Evolutionary conservation across 805 yeast genomes (phyloP), one percentile per base, ranked within the genome.

Genomic region (Metschnikowia anglica): DNA sequence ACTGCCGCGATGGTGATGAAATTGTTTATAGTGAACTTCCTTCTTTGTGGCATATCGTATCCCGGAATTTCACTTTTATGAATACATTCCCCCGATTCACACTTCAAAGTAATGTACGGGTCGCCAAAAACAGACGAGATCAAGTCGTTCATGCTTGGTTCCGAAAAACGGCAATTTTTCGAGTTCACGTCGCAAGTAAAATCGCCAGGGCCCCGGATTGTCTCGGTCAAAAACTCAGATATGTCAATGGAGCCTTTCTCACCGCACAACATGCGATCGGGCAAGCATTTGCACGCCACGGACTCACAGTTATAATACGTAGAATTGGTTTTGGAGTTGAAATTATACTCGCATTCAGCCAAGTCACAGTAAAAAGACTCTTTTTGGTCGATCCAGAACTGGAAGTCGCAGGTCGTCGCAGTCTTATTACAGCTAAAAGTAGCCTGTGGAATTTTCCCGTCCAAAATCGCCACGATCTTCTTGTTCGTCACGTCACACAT

Each of bases 11-110:
- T 71, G 17, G 74, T 58, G 4, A 79, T 44, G 17, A 83, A 44
- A 43, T 78, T 80, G 7, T 71, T 65, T 42, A 68, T 57, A 5
- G 79, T 68, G 16, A 78, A 61, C 27, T 59, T 59, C 13, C 68
- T 66, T 35, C 72, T 72, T 42, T 69, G 73, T 0, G 98, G 97
- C 1, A 75, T 56, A 16, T 78, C 77, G 61, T 87, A 90, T 5
- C 97, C 98, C 0, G 99, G 99, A 13, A 93, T 80, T 61, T 93
- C 95, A 59, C 93, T 85, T 55, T 82, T 81, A 61, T 93, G 98
- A 17, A 93, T 53, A 72, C 99, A 93, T 61, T 93, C 99, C 36
- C 96, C 91, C 2, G 96, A 80, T 7, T 69, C 66, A 66, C 99
- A 93, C 34, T 77, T 73, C 42, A 93, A 69, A 2, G 90, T 83